Base-by-base conservation (phyloP, 495 filamentous ascomycete genomes). In the Podospora pseudopauciseta region DNA sequence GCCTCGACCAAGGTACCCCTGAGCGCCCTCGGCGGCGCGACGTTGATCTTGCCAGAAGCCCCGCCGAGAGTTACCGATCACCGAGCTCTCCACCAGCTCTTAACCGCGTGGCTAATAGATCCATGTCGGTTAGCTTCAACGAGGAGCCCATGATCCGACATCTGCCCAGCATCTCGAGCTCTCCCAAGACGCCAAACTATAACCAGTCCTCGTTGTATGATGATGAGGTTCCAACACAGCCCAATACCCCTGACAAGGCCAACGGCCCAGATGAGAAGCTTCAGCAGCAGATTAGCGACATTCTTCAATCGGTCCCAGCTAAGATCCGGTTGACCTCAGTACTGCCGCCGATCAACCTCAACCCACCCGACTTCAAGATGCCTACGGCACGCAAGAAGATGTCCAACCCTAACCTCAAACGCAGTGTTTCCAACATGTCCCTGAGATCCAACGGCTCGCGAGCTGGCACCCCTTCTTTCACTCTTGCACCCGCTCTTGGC, bases 231-330 rank as follows among this genome's bases (percentile, higher is more conserved):
- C 20, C 49, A 4, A 70, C 76, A 56, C 83, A 83, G 1, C 39
- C 76, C 3, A 72, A 71, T 23, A 83, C 72, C 75, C 75, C 77
- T 23, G 63, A 74, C 61, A 70, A 79, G 65, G 64, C 66, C 65
- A 71, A 75, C 39, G 68, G 78, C 70, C 75, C 73, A 66, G 87
- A 90, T 54, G 89, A 91, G 67, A 87, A 90, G 53, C 83, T 99
- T 4, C 92, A 96, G 72, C 87, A 91, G 64, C 92, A 94, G 69
- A 93, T 99, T 60, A 91, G 86, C 75, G 88, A 90, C 20, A 91
- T 99, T 60, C 84, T 99, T 9, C 87, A 89, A 59, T 88, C 84
- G 11, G 88, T 99, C 34, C 92, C 93, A 44, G 88, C 90, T 19
- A 87, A 86, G 53, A 96, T 99, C 68, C 89, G 88, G 58, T 84